A percentile compares a stretch with the other conserved stretches of the same genome.
These are phyloP conservation scores for Sphaerulina musiva DNA, from an alignment of 2,329 filamentous ascomycete genomes.

Conservation along the genomic window DNA sequence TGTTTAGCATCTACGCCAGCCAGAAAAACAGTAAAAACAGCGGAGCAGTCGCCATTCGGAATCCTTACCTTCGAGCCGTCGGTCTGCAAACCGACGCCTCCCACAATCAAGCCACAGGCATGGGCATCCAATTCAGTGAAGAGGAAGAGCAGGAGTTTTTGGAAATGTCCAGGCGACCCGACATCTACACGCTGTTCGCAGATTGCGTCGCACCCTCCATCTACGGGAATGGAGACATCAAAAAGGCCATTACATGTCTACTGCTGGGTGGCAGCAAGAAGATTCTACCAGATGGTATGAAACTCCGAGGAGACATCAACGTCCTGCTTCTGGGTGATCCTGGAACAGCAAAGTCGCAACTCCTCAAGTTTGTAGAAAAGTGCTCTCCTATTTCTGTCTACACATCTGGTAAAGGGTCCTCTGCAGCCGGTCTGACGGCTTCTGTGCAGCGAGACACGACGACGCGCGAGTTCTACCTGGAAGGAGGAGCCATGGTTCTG, in stretches of 20 bases:
- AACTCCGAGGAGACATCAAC: conserved; percentile 94
- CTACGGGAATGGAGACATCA: conserved; percentile 92
- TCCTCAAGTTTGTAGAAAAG: conserved; percentile 96
- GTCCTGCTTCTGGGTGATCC: conserved; percentile 93
- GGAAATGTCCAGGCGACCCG: conserved; percentile 81
- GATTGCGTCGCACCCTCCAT: conserved; percentile 95
- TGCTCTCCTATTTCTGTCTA: conserved; percentile 96
- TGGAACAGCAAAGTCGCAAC: conserved; percentile 94
- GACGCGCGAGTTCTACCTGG: conserved; percentile 93
- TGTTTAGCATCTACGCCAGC: conserved; percentile 95
- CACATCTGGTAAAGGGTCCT: conserved; percentile 96
- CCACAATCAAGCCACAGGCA: conserved; percentile 70
- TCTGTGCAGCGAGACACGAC: conserved; percentile 90
- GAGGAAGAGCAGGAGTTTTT: conserved; percentile 96
- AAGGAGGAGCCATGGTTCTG: conserved; percentile 96
- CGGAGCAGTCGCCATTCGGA: conserved; percentile 86
- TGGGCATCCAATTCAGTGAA: conserved; percentile 72
- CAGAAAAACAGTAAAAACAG: conserved; percentile 71
- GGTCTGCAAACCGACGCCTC: conserved; percentile 88
- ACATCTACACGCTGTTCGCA: conserved; percentile 86
- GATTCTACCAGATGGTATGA: conserved; percentile 96
- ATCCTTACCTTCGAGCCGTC: conserved; percentile 86
- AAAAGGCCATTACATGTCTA: conserved; percentile 92
- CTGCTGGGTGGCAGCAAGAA: conserved; percentile 95
- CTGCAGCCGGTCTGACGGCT: conserved; percentile 91